Percentiles rank a stretch among this genome's conserved stretches.
phyloP scores from a whole-genome alignment of 192 early-diverging fungal genomes.

The Linnemannia schmuckeri region DNA sequence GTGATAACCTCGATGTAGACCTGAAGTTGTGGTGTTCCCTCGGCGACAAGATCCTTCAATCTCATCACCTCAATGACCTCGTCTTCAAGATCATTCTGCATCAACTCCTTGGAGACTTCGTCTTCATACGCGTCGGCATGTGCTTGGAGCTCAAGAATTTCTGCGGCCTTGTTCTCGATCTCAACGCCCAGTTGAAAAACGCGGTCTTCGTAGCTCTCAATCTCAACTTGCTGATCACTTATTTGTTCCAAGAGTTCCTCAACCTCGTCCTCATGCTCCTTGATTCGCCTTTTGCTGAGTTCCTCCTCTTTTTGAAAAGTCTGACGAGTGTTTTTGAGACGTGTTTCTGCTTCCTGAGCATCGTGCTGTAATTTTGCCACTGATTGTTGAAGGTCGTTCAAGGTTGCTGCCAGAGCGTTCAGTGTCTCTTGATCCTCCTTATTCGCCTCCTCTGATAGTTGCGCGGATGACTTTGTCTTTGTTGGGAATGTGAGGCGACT shows the following conservation, averaged over 20 bases:
- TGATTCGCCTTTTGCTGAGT: slow-evolving; percentile 3
- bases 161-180: slow-evolving; percentile 3
- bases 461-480: background rate
- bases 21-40: background rate
- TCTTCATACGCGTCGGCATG: slow-evolving; percentile 18
- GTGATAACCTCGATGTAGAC: background rate
- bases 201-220: slow-evolving; percentile 5
- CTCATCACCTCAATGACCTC: background rate
- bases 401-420: background rate
- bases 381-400: slow-evolving; percentile 22
- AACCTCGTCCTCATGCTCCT: slow-evolving; percentile 8
- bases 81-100: slow-evolving; percentile 2
- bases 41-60: background rate
- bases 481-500: slow-evolving; percentile 16
- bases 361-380: slow-evolving; percentile 13
- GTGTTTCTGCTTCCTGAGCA: background rate
- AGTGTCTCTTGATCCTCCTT: slow-evolving; percentile 5
- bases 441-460: background rate
- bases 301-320: slow-evolving; percentile 19
- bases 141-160: background rate
- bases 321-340: background rate
- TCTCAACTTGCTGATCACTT: slow-evolving; percentile 16
- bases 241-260: slow-evolving; percentile 9
- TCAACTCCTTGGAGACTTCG: slow-evolving; percentile 6
- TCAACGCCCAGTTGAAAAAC: slow-evolving; percentile 8